Evolutionary conservation across 2,329 filamentous ascomycete genomes (phyloP).

Genomic region (Sporothrix pallida): DNA sequence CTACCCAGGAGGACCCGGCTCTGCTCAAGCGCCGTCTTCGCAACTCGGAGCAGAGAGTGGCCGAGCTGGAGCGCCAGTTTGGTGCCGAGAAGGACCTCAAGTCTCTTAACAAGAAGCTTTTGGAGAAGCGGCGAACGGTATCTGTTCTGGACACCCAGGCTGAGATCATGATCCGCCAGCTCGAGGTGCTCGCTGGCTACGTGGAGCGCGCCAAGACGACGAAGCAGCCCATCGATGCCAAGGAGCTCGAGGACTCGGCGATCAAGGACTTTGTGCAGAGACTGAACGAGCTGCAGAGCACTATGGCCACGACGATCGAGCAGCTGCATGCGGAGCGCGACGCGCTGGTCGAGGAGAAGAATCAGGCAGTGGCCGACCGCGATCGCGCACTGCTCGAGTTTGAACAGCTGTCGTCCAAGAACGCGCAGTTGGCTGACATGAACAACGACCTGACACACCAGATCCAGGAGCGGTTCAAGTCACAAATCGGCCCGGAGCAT

Average conservation of each 20-base stretch:
- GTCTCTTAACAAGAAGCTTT: constrained; percentile 82
- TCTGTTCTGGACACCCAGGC: constrained; percentile 92
- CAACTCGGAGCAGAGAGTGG: constrained; percentile 81
- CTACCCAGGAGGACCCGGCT: constrained; percentile 61
- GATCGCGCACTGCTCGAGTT: constrained; percentile 95
- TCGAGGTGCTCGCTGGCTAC: constrained; percentile 87
- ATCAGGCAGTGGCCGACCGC: constrained; percentile 79
- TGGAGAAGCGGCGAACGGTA: constrained; percentile 94
- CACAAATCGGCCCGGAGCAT: constrained; percentile 62
- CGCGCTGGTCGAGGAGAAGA: constrained; percentile 82
- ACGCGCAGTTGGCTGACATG: constrained; percentile 89
- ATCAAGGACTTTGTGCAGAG: constrained; percentile 89
- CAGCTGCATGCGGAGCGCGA: constrained; percentile 74
- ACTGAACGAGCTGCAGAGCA: constrained; percentile 65
- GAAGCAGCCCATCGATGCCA: constrained; percentile 78
- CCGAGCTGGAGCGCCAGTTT: constrained; percentile 84
- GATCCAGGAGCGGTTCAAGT: constrained; percentile 92
- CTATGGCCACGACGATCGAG: constrained; percentile 64
- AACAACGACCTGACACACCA: constrained; percentile 95
- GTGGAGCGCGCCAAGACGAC: constrained; percentile 85
- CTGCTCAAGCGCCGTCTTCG: constrained; percentile 77
- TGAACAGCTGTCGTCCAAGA: constrained; percentile 91
- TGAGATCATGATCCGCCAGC: constrained; percentile 91
- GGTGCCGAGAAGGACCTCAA: constrained; percentile 68
- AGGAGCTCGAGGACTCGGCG: constrained; percentile 83